These are phyloP conservation scores for Lipomyces yamanashiensis DNA, from an alignment of 805 yeast genomes.

Conservation along the genomic window DNA sequence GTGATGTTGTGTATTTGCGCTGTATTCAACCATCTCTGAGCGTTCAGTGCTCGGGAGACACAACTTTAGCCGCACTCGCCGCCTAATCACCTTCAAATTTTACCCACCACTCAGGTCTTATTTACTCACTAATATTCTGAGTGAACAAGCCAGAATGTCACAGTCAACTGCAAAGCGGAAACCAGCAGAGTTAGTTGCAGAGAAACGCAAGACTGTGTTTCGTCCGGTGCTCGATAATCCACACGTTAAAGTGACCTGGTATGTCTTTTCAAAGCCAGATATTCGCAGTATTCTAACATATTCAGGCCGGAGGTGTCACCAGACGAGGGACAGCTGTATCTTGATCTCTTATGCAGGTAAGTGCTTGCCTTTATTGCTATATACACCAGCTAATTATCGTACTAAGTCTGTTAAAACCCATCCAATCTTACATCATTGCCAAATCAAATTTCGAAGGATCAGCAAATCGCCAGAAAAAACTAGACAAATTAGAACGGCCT, in stretches of 20 bases:
- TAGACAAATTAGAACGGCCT: constrained; percentile 16
- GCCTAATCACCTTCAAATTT: no score
- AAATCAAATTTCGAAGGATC: constrained; percentile 7
- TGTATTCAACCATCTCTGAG: no score
- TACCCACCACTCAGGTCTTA: no score
- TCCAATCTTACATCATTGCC: constrained; percentile 11
- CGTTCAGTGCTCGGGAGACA: no score
- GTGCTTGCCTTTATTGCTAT: neutral
- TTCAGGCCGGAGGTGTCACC: constrained; percentile 26
- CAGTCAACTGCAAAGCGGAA: constrained; percentile 1
- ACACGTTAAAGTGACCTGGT: constrained; percentile 33
- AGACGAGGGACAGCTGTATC: constrained; percentile 25
- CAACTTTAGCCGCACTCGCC: no score
- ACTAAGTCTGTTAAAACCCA: constrained; percentile 16
- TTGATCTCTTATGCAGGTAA: constrained; percentile 26
- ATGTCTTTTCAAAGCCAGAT: neutral
- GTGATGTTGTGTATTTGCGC: no score
- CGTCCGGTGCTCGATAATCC: constrained; percentile 42
- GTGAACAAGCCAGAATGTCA: neutral
- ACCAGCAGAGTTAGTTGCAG: constrained; percentile 1
- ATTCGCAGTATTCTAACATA: neutral
- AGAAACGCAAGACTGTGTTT: constrained; percentile 37
- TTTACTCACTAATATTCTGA: no score
- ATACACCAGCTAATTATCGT: neutral
- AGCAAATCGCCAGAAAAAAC: neutral